Base-by-base conservation (phyloP, 2,329 filamentous ascomycete species). In the Sporothrix variecibatus region DNA sequence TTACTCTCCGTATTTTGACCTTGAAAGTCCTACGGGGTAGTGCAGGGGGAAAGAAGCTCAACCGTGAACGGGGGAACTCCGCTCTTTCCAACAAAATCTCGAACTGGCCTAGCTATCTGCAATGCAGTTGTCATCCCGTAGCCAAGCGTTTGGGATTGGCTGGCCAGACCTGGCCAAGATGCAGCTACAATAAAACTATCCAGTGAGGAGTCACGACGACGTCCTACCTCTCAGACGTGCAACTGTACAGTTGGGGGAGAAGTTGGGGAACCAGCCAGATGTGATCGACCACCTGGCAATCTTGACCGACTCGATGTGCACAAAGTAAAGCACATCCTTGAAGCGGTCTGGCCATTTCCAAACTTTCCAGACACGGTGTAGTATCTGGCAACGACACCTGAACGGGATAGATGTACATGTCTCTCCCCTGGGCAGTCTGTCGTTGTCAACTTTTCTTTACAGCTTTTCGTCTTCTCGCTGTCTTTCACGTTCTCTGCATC, bases 11-110 rank as follows among this genome's bases (percentile, higher is more conserved):
- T 34, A 17, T 43, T 68, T 51, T 20, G 26, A 34, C 23, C 26
- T 49, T 31, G 17, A 34, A 51, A 68, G 67, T 69, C 65, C 67
- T 69, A 69, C 67, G 67, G 28, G 43, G 62, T 67, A 28, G 38
- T 46, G 62, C 34, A 43, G 58, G 34, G 34, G 62, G n/a, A 40
- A 26, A 38, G n/a, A 20, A 9, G 38, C 62, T 65, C 65, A 69
- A 53, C 65, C 43, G 28, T 23, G 65, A 23, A 67, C 23, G n/a
- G 17, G 8, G 20, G 8, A 51, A 31, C 28, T 53, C 67, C 46
- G 46, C 67, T 17, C 28, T 6, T 46, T 69, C 46, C 46, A 69
- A 69, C 67, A 53, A 53, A 68, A 34, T 8, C 67, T 40, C 9
- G 67, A 69, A 53, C 20, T 15, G 46, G 67, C 46, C 28, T 69